Conservation (phyloP, 805 yeast species). For the Ogataea salicorniae region DNA sequence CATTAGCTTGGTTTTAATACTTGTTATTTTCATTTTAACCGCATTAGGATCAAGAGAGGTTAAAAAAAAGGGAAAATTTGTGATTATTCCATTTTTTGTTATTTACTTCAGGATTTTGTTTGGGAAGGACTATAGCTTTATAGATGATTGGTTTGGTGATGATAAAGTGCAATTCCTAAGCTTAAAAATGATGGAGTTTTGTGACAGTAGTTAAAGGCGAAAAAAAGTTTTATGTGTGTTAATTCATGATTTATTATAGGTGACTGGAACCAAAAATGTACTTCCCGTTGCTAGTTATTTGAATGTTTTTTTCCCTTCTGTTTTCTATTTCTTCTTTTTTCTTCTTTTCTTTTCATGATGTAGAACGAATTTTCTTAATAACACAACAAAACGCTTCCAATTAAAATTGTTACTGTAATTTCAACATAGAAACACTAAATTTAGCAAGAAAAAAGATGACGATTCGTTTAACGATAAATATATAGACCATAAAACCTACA, state of each 20-base stretch:
- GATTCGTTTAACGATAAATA: no score
- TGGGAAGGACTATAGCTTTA: slow-evolving; percentile 5
- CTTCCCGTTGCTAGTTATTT: no score
- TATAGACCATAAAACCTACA: no score
- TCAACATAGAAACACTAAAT: no score
- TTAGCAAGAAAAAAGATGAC: no score
- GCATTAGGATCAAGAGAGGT: slow-evolving; percentile 14
- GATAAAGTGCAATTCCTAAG: slow-evolving; percentile 7
- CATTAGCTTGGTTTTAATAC: slow-evolving; percentile 3
- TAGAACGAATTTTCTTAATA: neutral
- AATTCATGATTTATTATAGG: no score
- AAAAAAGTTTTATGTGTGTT: no score
- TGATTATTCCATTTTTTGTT: slow-evolving; percentile 6
- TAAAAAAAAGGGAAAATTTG: slow-evolving; percentile 4
- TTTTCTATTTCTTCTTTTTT: neutral
- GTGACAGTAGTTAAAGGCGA: neutral
- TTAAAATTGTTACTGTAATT: no score
- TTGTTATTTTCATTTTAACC: slow-evolving; percentile 5
- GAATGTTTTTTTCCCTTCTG: no score
- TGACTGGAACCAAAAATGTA: no score
- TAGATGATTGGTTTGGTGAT: slow-evolving; percentile 20
- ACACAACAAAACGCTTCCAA: no score
- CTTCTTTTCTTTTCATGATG: neutral
- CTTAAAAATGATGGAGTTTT: slow-evolving; percentile 4
- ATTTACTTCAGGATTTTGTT: slow-evolving; percentile 9